Conservation (phyloP, 768 basidiomycete species). For the Serendipita sp. region DNA sequence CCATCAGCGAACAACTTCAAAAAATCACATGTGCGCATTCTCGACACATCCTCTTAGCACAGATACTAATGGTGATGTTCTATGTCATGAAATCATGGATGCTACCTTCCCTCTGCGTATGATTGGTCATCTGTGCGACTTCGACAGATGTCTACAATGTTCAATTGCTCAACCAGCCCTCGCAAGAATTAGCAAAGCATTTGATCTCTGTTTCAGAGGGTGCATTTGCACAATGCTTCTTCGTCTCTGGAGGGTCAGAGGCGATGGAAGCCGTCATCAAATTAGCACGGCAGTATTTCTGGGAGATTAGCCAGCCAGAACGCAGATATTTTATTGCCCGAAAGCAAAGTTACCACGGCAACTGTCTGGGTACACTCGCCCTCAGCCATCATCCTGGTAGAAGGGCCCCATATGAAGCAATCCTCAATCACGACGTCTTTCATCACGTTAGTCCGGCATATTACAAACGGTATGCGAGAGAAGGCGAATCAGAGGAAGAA, state of each 20-base stretch:
- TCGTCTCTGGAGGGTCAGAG: slow-evolving; percentile 72
- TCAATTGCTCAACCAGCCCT: slow-evolving; percentile 67
- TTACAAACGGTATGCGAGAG: slow-evolving; percentile 55
- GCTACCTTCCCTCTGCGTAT: background rate
- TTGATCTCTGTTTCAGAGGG: slow-evolving; percentile 53
- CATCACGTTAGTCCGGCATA: slow-evolving; percentile 84
- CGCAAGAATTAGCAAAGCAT: slow-evolving; percentile 58
- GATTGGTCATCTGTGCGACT: background rate
- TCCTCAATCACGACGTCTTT: slow-evolving; percentile 45
- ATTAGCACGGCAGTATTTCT: slow-evolving; percentile 58
- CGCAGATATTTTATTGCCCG: slow-evolving; percentile 69
- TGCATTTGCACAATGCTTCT: slow-evolving; percentile 55
- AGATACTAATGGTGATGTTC: background rate
- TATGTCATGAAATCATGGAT: background rate
- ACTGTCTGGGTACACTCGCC: slow-evolving; percentile 55
- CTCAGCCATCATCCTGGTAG: slow-evolving; percentile 51
- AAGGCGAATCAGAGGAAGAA: slow-evolving; percentile 56
- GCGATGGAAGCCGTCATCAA: slow-evolving; percentile 83
- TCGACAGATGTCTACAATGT: slow-evolving; percentile 67
- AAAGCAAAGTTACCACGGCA: slow-evolving; percentile 70
- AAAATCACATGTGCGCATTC: slow-evolving; percentile 49
- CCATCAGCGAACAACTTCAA: slow-evolving; percentile 67
- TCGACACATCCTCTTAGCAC: too few relatives aligned
- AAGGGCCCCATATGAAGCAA: slow-evolving; percentile 48
- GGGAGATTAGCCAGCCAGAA: slow-evolving; percentile 50